Evolutionary conservation across 2,329 filamentous ascomycete genomes (phyloP).

Genomic region (Parastagonospora avenae): DNA sequence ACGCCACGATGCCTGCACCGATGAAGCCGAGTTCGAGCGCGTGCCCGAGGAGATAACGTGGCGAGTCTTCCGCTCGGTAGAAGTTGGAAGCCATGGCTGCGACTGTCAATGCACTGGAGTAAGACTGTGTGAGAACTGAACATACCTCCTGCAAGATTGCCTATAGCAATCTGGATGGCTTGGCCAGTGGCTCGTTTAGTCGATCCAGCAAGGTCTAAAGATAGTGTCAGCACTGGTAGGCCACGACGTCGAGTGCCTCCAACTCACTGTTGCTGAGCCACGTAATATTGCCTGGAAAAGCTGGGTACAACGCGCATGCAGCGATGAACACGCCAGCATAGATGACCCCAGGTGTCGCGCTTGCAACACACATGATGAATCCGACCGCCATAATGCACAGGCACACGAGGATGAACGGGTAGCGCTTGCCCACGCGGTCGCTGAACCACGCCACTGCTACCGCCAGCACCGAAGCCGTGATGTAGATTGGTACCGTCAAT

Average conservation of each 20-base stretch:
- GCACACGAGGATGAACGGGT: constrained; percentile 42
- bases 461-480: constrained; percentile 43
- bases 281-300: constrained; percentile 49
- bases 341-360: constrained; percentile 38
- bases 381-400: constrained; percentile 41
- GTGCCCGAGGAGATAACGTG: constrained; percentile 58
- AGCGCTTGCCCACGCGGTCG: constrained; percentile 39
- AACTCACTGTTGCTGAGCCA: constrained; percentile 59
- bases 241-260: not conserved
- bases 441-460: constrained; percentile 39
- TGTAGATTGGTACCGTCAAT: constrained; percentile 52
- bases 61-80: constrained; percentile 61
- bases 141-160: constrained; percentile 50
- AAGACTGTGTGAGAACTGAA: not conserved
- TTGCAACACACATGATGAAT: constrained; percentile 46
- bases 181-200: constrained; percentile 58
- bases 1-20: constrained; percentile 52
- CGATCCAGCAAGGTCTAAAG: constrained; percentile 57
- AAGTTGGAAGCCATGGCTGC: constrained; percentile 73
- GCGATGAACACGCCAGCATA: constrained; percentile 48
- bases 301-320: constrained; percentile 44
- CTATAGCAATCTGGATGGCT: constrained; percentile 56
- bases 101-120: constrained; percentile 2
- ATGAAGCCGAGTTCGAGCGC: constrained; percentile 58
- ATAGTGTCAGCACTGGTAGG: constrained; percentile 20